These are phyloP conservation scores for Phoma sp. DNA, from an alignment of 2,329 filamentous ascomycete species.

Conservation along the genomic window DNA sequence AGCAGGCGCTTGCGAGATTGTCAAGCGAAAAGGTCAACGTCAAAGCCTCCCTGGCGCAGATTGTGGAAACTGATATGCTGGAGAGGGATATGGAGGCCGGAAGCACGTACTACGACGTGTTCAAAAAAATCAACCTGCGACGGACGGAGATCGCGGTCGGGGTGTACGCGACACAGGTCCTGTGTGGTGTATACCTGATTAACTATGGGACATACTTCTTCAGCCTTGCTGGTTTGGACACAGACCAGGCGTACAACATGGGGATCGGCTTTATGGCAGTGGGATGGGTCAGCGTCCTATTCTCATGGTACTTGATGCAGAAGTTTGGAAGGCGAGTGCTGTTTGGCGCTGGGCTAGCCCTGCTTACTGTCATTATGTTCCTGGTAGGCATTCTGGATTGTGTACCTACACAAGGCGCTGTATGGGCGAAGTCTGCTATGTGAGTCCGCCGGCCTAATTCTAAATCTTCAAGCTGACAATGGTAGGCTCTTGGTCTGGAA, in stretches of 20 bases:
- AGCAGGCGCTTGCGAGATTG: conserved; percentile 67
- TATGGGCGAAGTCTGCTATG: conserved; percentile 40
- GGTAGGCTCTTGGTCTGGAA: conserved; percentile 16
- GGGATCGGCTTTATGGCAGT: conserved; percentile 63
- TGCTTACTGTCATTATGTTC: conserved; percentile 68
- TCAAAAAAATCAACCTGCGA: conserved; percentile 75
- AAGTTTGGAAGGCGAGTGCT: conserved; percentile 75
- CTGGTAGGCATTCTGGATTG: conserved; percentile 82
- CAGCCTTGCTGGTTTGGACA: conserved; percentile 50
- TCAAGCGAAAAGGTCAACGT: conserved; percentile 52
- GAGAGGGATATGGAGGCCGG: conserved; percentile 54
- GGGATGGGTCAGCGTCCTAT: conserved; percentile 77
- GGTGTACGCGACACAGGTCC: conserved; percentile 53
- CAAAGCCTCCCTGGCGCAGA: conserved; percentile 67
- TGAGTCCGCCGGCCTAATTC: conserved; percentile 40
- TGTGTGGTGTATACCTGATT: conserved; percentile 50
- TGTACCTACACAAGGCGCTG: conserved; percentile 39
- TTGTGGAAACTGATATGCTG: conserved; percentile 66
- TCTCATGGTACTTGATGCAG: conserved; percentile 78
- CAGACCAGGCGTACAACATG: conserved; percentile 48
- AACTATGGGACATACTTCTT: conserved; percentile 56
- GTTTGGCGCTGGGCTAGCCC: conserved; percentile 69
- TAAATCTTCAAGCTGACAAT: neutral
- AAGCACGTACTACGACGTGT: conserved; percentile 59
- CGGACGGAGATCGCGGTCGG: conserved; percentile 73